Evolutionary conservation across 805 yeast species (phyloP).

Genomic region (Isabelozyma rhagii): DNA sequence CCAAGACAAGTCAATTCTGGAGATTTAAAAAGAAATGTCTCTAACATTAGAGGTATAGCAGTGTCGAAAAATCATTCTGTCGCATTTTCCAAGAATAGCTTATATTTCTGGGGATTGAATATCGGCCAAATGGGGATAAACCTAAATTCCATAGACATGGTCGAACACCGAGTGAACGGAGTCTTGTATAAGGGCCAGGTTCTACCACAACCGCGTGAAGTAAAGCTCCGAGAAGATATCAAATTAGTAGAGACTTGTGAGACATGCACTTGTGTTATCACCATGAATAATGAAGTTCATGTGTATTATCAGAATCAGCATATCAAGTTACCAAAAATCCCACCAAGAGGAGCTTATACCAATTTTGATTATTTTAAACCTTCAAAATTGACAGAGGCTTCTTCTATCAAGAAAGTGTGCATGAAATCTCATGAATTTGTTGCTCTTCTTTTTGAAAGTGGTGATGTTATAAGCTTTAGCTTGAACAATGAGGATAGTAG

Average conservation of each 20-base stretch:
- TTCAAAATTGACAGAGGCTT: constrained; percentile 42
- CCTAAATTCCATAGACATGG: constrained; percentile 5
- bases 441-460: constrained; percentile 54
- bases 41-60: constrained; percentile 41
- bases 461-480: constrained; percentile 48
- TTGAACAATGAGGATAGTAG: constrained; percentile 20
- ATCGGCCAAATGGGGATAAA: constrained; percentile 75
- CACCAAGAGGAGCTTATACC: constrained; percentile 35
- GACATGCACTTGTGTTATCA: constrained; percentile 62
- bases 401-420: constrained; percentile 27
- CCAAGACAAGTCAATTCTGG: constrained; percentile 44
- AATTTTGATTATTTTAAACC: constrained; percentile 57
- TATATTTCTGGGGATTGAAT: constrained; percentile 75
- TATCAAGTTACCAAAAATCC: constrained; percentile 42
- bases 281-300: constrained; percentile 57
- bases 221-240: constrained; percentile 48
- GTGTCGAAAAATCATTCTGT: constrained; percentile 72
- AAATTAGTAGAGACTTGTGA: constrained; percentile 64
- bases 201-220: constrained; percentile 36
- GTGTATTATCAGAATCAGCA: constrained; percentile 58
- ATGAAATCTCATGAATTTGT: constrained; percentile 40
- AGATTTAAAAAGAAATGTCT: constrained; percentile 31
- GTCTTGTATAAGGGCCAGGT: constrained; percentile 34
- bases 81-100: constrained; percentile 47
- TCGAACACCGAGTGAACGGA: constrained; percentile 26